Conservation (phyloP, 1,139 yeast species). For the Yamadazyma friedrichii region DNA sequence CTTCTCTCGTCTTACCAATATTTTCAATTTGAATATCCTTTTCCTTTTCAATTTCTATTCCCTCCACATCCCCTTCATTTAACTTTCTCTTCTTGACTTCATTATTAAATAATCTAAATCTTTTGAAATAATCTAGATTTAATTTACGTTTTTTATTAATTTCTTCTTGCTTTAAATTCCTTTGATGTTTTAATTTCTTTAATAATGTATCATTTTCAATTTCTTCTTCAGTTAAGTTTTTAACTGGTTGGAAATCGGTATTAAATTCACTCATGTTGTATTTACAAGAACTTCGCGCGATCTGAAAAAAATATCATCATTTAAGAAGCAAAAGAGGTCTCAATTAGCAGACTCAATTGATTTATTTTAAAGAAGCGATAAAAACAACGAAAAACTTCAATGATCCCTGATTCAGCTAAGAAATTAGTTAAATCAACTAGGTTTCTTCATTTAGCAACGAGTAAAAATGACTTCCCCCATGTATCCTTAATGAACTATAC, state of each 20-base stretch:
- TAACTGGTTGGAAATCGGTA: conserved; percentile 11
- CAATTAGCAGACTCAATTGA: neutral
- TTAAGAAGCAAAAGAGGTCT: neutral
- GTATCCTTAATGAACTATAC: conserved; percentile 89
- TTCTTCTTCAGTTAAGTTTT: conserved; percentile 6
- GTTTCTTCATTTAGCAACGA: conserved; percentile 81
- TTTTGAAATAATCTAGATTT: conserved; percentile 9
- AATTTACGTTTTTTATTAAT: conserved; percentile 1
- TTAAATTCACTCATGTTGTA: conserved; percentile 4
- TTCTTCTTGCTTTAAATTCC: conserved; percentile 2
- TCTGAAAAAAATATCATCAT: no score
- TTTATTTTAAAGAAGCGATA: neutral
- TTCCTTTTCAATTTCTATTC: neutral
- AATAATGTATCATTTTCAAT: conserved; percentile 8
- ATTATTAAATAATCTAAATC: conserved; percentile 8
- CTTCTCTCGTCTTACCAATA: no score
- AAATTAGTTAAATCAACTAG: conserved; percentile 56
- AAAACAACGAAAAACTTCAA: conserved; percentile 1
- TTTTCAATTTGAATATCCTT: neutral
- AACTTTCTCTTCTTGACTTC: conserved; percentile 1
- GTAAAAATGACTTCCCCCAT: conserved; percentile 67
- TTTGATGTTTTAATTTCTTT: conserved; percentile 5
- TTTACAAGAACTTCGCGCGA: neutral
- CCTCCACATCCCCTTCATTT: conserved; percentile 2
- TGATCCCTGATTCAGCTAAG: conserved; percentile 58